Base-by-base conservation (phyloP, 495 filamentous ascomycete species). In the Xylaria palmicola region DNA sequence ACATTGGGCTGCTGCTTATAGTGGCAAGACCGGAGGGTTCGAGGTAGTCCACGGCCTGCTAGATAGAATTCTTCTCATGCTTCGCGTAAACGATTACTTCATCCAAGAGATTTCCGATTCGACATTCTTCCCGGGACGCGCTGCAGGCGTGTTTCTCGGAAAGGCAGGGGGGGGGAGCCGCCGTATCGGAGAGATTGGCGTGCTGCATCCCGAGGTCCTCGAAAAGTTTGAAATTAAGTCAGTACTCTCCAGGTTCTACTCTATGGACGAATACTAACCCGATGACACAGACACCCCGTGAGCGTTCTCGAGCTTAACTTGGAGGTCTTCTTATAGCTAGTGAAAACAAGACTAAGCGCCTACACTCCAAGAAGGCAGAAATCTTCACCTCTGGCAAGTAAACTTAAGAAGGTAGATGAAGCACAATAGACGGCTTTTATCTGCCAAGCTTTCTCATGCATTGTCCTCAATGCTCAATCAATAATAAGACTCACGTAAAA, bases 231-330 rank as follows among this genome's bases (percentile, higher is more conserved):
- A 97, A 63, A 79, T 99, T 62, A 91, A 84, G 84, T 92, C 77
- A 63, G 79, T 73, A 39, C 4, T 13, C 39, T 9, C 52, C 19
- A 41, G 17, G 3, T 4, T 30, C n/a, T 26, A 20, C 30, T 36
- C 3, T 10, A n/a, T 20, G 41, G 54, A 9, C 3, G 22, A 36
- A 53, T 64, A 34, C 66, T 76, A 63, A 76, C 66, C 36, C 50
- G n/a, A 65, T 22, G 7, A 17, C 4, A 39, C 13, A 87, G 86
- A 78, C 91, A 93, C 78, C 94, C 94, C 41, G 90, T 94, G 72
- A 97, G 91, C 77, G 90, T 90, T n/a, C 74, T 99, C 67, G 95
- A 98, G 81, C 79, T 99, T 61, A 94, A 98, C 70, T 85, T 99
- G 19, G 95, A 97, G 76, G 86, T 91, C 60, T 98, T 98, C 85